Base-by-base conservation (phyloP, 805 yeast species). In the Starmerella vitae region DNA sequence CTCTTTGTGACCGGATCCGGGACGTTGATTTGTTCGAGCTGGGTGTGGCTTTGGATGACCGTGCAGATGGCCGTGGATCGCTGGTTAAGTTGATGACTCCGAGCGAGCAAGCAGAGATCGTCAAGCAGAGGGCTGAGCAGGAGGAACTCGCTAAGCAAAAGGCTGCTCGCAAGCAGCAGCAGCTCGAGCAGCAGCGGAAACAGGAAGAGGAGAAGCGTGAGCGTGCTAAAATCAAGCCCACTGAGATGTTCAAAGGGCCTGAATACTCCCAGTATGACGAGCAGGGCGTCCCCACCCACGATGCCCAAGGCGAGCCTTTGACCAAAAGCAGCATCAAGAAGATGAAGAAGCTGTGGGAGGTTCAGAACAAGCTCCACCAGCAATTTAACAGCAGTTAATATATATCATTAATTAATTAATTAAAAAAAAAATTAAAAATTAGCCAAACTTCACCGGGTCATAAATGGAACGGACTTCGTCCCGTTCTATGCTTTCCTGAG, bases 31-130 rank as follows among this genome's bases (percentile, higher is more conserved):
- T 91, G 49, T 63, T 84, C 43, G 68, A 73, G 20, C 63, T 85
- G 45, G 91, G 93, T 21, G 78, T 91, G 30, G 74, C 93, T 1
- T 65, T 91, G 39, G 97, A 88, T 57, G 98, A 91, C 60, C 74
- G 96, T 53, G 67, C 75, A 5, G 78, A 70, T 43, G 85, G 78
- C 3, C 73, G 71, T 51, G 69, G 76, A n/a, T 86, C 96, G 0
- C 68, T 91, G 44, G 70, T 91, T 33, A 91, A 91, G 60, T 79
- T 88, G 51, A 65, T 91, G 47, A 75, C 71, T 38, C 71, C 64
- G 6, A 68, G 66, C 24, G 97, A 88, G 56, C 74, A 72, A 56
- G 66, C 64, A 28, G 88, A 78, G 43, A 65, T 82, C 31, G 51
- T 79, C 12, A 57, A 57, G 22, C 56, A 63, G 33, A 79, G 79